Base-by-base conservation (phyloP, 495 filamentous ascomycete genomes). In the Aspergillus wentii region DNA sequence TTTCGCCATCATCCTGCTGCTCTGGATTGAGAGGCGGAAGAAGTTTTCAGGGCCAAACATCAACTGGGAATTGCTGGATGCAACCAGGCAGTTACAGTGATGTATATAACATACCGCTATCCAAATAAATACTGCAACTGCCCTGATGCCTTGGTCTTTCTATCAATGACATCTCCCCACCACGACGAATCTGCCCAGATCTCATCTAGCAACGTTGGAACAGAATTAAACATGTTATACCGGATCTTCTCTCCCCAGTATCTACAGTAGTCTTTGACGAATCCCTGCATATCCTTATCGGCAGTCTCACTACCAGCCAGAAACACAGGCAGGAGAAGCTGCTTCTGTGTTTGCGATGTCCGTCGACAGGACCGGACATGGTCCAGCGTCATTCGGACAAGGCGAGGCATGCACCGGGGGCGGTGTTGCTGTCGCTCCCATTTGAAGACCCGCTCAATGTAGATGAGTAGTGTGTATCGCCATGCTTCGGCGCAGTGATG, bases 401-500 rank as follows among this genome's bases (percentile, higher is more conserved):
- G 33, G 15, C n/a, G n/a, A n/a, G n/a, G n/a, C n/a, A 3, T 25
- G 5, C n/a, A 14, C 9, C 13, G 38, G 15, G n/a, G 35, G 32
- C 1, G 10, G 21, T 19, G 13, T 17, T n/a, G n/a, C 9, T 20
- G 1, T 1, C 28, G 30, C 19, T 52, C 46, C 26, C 48, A 45
- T 18, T 46, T 48, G 35, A 60, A 60, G 4, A 60, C 37, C 17
- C 41, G 35, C 33, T 48, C 45, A 28, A 60, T 51, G 31, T 60
- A 60, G 19, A 60, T 33, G 8, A 61, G 46, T n/a, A 58, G 40
- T 2, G 44, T 41, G 38, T 46, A 45, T 41, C 57, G 33, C 57
- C 54, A 61, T 15, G 57, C 51, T 33, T 61, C 48, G 5, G 52
- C 47, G 35, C 54, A 57, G 40, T 61, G 44, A n/a, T 47, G 38